These are phyloP conservation scores for Globisporangium rhizosaccharum DNA, from an alignment of 352 stramenopile species.

Conservation along the genomic window DNA sequence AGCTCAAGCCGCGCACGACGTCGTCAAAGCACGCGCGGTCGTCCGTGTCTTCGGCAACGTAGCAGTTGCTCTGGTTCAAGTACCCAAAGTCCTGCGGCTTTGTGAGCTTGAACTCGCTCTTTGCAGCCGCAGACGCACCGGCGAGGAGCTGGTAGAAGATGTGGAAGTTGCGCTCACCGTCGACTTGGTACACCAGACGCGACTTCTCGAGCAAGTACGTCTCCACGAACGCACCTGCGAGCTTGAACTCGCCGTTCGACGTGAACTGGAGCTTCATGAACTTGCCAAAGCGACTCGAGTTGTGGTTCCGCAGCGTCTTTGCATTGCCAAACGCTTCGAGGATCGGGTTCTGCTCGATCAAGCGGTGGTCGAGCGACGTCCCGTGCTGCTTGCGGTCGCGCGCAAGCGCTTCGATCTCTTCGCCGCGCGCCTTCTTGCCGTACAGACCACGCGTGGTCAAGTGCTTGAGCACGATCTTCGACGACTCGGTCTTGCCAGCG, in stretches of 20 bases:
- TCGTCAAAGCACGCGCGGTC: constrained; percentile 80
- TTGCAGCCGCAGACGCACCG: constrained; percentile 46
- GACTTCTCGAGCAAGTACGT: constrained; percentile 88
- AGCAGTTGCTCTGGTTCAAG: constrained; percentile 92
- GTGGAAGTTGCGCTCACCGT: constrained; percentile 93
- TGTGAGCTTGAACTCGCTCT: constrained; percentile 61
- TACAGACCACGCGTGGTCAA: constrained; percentile 84
- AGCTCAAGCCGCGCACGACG: constrained; percentile 65
- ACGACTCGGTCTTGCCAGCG: constrained; percentile 88
- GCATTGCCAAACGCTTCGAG: constrained; percentile 95
- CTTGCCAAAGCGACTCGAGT: constrained; percentile 94
- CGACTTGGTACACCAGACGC: constrained; percentile 84
- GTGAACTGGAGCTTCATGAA: constrained; percentile 96
- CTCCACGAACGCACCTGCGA: constrained; percentile 83
- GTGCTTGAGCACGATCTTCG: constrained; percentile 88
- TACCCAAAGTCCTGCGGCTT: constrained; percentile 89
- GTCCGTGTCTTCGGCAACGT: constrained; percentile 89
- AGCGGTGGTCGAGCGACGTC: constrained; percentile 68
- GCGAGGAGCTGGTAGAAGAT: constrained; percentile 93
- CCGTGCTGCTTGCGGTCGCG: constrained; percentile 45
- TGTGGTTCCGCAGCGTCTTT: constrained; percentile 93
- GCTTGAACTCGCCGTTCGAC: constrained; percentile 71
- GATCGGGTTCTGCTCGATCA: constrained; percentile 92
- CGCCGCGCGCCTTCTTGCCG: constrained; percentile 71
- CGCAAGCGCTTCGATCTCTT: constrained; percentile 62